Conservation (phyloP, 176 grass and related monocot species). For the Rhynchospora tenuis region DNA sequence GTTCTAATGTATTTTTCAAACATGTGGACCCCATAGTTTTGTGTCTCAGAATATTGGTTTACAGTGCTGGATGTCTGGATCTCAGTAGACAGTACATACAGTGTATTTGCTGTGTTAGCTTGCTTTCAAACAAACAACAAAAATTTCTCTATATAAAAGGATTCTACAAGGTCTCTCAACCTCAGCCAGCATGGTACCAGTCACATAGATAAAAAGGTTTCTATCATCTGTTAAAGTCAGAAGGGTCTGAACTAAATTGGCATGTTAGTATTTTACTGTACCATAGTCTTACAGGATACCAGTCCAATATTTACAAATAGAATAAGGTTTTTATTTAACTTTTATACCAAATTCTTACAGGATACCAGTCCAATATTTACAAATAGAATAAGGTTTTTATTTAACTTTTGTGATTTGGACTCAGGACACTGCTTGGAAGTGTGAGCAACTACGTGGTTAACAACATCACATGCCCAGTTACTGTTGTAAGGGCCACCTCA, state of each 20-base stretch:
- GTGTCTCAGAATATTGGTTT: neutral
- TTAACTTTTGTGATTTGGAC: conserved; percentile 5
- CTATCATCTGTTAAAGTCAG: neutral
- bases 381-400: neutral
- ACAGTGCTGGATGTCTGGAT: neutral
- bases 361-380: neutral
- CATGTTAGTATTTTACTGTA: neutral
- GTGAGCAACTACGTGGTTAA: conserved; percentile 83
- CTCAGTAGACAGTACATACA: neutral
- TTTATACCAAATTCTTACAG: neutral
- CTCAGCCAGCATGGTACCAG: neutral
- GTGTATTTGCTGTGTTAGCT: neutral
- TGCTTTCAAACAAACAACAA: neutral
- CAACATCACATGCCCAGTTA: conserved; percentile 68
- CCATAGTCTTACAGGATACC: neutral
- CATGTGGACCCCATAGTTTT: neutral
- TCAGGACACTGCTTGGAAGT: conserved; percentile 73
- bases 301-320: neutral
- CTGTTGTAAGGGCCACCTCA: conserved; percentile 46
- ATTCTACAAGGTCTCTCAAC: neutral
- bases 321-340: too few relatives aligned
- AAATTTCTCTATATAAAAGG: neutral
- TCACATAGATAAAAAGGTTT: neutral
- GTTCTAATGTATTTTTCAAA: neutral
- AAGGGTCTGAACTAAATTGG: neutral